Evolutionary conservation across 805 yeast genomes (phyloP), one percentile per base, ranked within the genome.

Genomic region (Blastobotrys americana): DNA sequence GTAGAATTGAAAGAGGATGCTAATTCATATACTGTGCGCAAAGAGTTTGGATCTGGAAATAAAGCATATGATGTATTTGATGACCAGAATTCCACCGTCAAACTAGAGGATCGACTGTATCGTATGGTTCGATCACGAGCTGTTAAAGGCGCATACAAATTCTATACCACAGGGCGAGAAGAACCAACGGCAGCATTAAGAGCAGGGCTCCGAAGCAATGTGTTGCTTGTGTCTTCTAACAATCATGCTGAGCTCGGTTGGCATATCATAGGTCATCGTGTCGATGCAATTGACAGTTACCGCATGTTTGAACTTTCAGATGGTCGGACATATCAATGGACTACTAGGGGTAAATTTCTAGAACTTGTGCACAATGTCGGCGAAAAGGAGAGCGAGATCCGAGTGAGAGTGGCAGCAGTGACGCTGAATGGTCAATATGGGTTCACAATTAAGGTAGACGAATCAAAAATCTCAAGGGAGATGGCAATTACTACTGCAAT

Each of bases 271-370:
- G 70, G 71, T 46, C 83, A 78, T 54, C 61, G 73, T 41, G 82
- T 76, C 18, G 84, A 78, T 57, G 82, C 81, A 2, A 66, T 69
- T 33, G 84, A 78, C 53, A 67, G 74, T 49, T 79, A 78, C 59
- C 67, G 84, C 53, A 67, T 74, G 68, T 80, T 80, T 59, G 72
- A 74, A 35, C 65, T 80, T 39, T 70, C 79, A 2, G 81, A 79
- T 56, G 84, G 84, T 6, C 53, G 58, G 40, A 74, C 76, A 3
- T 79, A 77, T 54, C 84, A 80, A 55, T 80, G 85, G 84, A 77
- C 84, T 3, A 70, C 72, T 25, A 68, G 68, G 42, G 83, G 82
- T 16, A 73, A 70, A 51, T 76, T 68, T 61, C 64, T 80, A 42
- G 85, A 80, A 58, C 67, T 66, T 48, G 81, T 79, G 20, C 65